These are phyloP conservation scores for Miscanthus lutarioriparius DNA, from an alignment of 176 grass and related monocot genomes.

Conservation along the genomic window DNA sequence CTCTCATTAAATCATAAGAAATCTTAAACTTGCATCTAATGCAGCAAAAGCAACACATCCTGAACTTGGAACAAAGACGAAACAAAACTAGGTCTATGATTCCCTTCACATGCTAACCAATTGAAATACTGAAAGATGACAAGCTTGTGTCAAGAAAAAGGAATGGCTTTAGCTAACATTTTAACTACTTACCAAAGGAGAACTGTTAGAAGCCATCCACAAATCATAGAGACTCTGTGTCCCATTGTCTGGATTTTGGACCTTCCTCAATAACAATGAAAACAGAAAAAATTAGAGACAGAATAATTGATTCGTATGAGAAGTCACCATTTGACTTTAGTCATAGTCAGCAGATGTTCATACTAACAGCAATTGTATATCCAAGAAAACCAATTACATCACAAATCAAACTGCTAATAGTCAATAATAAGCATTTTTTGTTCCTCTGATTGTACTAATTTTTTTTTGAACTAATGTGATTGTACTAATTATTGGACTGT, in stretches of 20 bases:
- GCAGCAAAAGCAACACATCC: neutral
- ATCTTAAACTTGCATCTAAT: slow-evolving; percentile 22
- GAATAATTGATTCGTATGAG: neutral
- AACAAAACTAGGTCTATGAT: neutral
- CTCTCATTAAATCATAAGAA: slow-evolving; percentile 20
- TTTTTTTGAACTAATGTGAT: no score
- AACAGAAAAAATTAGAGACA: neutral
- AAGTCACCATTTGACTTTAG: neutral
- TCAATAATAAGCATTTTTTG: neutral
- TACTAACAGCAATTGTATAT: neutral
- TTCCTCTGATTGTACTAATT: slow-evolving; percentile 5
- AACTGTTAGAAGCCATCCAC: slow-evolving; percentile 60
- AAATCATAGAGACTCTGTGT: slow-evolving; percentile 69
- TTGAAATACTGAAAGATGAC: slow-evolving; percentile 6
- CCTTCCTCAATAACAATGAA: slow-evolving; percentile 49
- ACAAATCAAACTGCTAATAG: neutral
- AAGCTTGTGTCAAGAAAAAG: neutral
- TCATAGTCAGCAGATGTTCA: slow-evolving; percentile 7
- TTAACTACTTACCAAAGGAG: slow-evolving; percentile 50
- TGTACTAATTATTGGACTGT: neutral
- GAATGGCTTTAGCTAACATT: slow-evolving; percentile 17
- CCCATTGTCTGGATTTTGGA: slow-evolving; percentile 76
- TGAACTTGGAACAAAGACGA: slow-evolving; percentile 6
- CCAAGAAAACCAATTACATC: neutral
- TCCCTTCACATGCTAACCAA: neutral